These are phyloP conservation scores for Stagonosporopsis cucurbitacearum DNA, from an alignment of 2,329 filamentous ascomycete genomes.

Conservation along the genomic window DNA sequence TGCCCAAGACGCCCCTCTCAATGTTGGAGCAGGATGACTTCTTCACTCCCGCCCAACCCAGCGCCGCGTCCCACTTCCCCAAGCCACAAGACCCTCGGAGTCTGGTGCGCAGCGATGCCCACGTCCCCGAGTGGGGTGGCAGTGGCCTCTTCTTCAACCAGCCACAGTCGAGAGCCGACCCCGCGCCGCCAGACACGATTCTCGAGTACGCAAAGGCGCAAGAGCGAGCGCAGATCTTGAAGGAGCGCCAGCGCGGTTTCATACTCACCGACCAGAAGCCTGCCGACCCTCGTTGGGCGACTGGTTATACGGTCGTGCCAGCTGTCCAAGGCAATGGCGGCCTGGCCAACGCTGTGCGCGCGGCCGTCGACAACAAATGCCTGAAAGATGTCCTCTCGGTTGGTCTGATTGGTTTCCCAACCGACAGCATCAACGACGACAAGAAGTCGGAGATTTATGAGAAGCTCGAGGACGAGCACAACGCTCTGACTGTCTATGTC, in stretches of 20 bases:
- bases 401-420: conserved; percentile 92
- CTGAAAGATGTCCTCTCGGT: conserved; percentile 85
- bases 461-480: conserved; percentile 77
- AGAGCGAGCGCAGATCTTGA: conserved; percentile 43
- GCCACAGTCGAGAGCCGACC: conserved; percentile 75
- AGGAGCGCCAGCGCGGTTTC: conserved; percentile 29
- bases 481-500: conserved; percentile 83
- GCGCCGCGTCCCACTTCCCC: conserved; percentile 61
- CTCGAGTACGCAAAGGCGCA: conserved; percentile 68
- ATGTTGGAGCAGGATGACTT: conserved; percentile 52
- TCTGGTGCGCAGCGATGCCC: conserved; percentile 74
- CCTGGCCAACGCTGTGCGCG: conserved; percentile 84
- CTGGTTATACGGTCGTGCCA: conserved; percentile 81
- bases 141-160: conserved; percentile 71
- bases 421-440: conserved; percentile 77
- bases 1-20: conserved; percentile 52
- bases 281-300: conserved; percentile 62
- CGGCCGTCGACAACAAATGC: conserved; percentile 72
- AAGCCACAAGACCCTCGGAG: conserved; percentile 57
- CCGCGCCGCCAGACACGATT: conserved; percentile 77
- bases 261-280: conserved; percentile 32
- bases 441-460: conserved; percentile 85
- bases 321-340: conserved; percentile 93
- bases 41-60: conserved; percentile 53
- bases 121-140: conserved; percentile 77